Base-by-base conservation (phyloP, 768 basidiomycete species). In the Mycena filopes region DNA sequence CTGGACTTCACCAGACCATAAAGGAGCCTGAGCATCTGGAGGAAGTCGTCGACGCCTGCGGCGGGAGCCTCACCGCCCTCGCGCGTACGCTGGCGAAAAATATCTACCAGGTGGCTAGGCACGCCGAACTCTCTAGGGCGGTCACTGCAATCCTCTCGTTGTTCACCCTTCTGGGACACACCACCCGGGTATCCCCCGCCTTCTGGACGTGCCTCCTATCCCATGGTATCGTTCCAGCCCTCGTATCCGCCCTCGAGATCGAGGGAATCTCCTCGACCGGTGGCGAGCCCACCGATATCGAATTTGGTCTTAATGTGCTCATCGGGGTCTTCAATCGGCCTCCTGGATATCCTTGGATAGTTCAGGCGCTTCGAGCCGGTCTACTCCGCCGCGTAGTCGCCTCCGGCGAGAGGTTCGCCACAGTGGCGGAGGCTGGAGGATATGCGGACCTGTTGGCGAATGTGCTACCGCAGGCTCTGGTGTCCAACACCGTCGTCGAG, bases 211-310 rank as follows among this genome's bases (percentile, higher is more conserved):
- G 31, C 58, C 49, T 60, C 38, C 49, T 60, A 7, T 50, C 58
- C 8, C 58, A 50, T 40, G 58, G 58, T 50, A 49, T 60, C 26
- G 43, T 60, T 41, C n/a, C 49, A 40, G 50, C 58, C 38, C 29
- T 60, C 40, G 58, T 60, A 4, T 42, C 58, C 42, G 33, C 58
- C 40, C 58, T 60, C 41, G 58, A 60, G 41, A 60, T 60, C 31
- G 49, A 49, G 42, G 58, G 58, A n/a, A 15, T 49, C 18, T 46
- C 46, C 36, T 45, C 28, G 48, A 33, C 31, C 25, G 57, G 48
- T 58, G 29, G 23, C 43, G 46, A 26, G 46, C 36, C 45, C 20
- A 25, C 41, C 28, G 33, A 40, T 25, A 36, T 58, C 15, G 49
- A 38, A 20, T 25, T 58, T 47, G 48, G 46, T 41, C 46, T 48